Evolutionary conservation across 805 yeast species (phyloP), one percentile per base, ranked within the genome.

Genomic region (Candida michaelii): DNA sequence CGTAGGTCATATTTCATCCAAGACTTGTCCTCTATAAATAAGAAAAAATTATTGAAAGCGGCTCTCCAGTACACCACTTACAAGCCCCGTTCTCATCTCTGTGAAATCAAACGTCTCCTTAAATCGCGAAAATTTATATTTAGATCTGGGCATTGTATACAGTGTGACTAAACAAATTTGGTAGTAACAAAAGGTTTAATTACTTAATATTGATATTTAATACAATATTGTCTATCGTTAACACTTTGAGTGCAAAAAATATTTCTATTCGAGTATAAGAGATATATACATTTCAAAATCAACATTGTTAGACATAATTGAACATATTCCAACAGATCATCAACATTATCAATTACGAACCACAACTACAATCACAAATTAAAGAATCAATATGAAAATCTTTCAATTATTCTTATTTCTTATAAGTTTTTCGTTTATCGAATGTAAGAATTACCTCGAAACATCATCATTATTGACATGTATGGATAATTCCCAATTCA

Each of bases 401-500:
- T 34, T 34, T 13, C 37, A 34, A 24, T 5, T 24, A 4, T 23
- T 34, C n/a, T 13, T 34, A 3, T 34, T 34, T 4, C 13, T 21
- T 21, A 24, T 24, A 14, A 24, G 37, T 12, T 34, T 34, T 11
- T 23, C 37, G 19, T 29, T 34, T 34, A 15, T 35, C 6, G 17
- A 24, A 9, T 69, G 60, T 17, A 48, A 31, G 18, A 50, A 47
- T 21, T 54, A 51, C 43, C 60, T 82, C 43, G 68, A 63, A 48
- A 77, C 93, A 0, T 62, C 79, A 14, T 88, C 97, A 7, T 71
- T 93, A 51, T 69, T 91, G 53, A 87, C 98, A 30, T 93, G 99
- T 70, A 90, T 89, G 96, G 83, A 81, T 32, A 71, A 85, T 61
- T 90, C 99, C 6, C 84, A 81, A 59, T 81, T 93, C 54, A 81